Conservation (phyloP, 345 rosid species). For the Citrus sinensis region DNA sequence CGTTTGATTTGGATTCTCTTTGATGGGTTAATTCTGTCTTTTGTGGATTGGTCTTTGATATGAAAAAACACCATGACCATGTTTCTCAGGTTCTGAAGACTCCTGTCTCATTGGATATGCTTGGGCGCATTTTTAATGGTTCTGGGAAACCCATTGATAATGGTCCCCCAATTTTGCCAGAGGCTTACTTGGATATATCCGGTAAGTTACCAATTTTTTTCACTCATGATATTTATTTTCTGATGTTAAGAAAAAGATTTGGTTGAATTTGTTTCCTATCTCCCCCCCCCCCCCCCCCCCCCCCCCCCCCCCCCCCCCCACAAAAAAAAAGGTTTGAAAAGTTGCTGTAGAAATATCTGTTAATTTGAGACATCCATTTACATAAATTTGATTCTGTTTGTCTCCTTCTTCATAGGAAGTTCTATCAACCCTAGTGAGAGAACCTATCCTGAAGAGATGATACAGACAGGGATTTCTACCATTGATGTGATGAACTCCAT, state of each 20-base stretch:
- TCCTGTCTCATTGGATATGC: conserved; percentile 94
- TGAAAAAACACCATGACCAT: neutral
- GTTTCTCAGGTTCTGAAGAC: conserved; percentile 76
- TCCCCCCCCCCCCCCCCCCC: too few species aligned
- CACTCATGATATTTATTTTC: too few species aligned
- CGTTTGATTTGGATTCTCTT: neutral
- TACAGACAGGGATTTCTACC: conserved; percentile 96
- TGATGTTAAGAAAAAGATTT: neutral
- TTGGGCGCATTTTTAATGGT: conserved; percentile 94
- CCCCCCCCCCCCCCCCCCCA: too few species aligned
- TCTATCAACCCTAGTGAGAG: conserved; percentile 98
- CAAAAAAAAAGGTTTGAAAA: neutral
- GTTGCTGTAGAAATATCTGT: neutral
- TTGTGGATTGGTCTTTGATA: neutral
- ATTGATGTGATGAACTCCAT: conserved; percentile 98
- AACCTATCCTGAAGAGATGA: conserved; percentile 99
- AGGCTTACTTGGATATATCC: conserved; percentile 92
- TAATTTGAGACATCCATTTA: neutral
- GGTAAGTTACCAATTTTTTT: conserved; percentile 38
- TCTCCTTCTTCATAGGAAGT: conserved; percentile 49
- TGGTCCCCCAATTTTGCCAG: conserved; percentile 91
- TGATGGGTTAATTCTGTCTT: neutral
- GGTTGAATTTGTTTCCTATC: neutral
- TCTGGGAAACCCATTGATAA: conserved; percentile 97
- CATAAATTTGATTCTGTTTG: neutral